A percentile compares a stretch with the other conserved stretches of the same genome.
Conservation (phyloP, 2,329 filamentous ascomycete genomes). For the Gremmenia infestans region DNA sequence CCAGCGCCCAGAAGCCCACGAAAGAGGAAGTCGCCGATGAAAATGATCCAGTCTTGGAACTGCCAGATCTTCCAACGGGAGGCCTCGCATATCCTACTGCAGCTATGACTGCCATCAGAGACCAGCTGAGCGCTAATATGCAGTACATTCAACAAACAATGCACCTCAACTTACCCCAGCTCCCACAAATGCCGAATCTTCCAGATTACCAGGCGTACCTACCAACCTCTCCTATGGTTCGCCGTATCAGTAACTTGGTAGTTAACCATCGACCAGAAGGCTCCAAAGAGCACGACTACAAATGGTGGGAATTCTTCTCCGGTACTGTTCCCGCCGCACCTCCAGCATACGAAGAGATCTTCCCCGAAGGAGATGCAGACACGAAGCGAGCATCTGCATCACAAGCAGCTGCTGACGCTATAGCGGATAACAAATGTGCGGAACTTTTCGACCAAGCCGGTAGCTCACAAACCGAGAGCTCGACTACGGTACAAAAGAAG, state of each 20-base stretch:
- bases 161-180: slow-evolving; percentile 57
- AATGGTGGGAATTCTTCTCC: slow-evolving; percentile 66
- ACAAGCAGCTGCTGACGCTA: slow-evolving; percentile 52
- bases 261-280: slow-evolving; percentile 38
- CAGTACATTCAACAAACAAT: slow-evolving; percentile 70
- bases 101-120: slow-evolving; percentile 65
- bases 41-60: slow-evolving; percentile 23
- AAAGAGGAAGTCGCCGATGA: slow-evolving; percentile 13
- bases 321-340: slow-evolving; percentile 50
- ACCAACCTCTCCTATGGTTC: slow-evolving; percentile 56
- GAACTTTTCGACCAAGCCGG: slow-evolving; percentile 44
- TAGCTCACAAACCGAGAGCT: slow-evolving; percentile 20
- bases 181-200: slow-evolving; percentile 56
- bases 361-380: slow-evolving; percentile 50
- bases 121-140: slow-evolving; percentile 68
- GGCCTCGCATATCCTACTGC: slow-evolving; percentile 49
- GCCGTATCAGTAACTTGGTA: slow-evolving; percentile 69
- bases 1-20: slow-evolving; percentile 23
- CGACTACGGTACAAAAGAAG: slow-evolving; percentile 37
- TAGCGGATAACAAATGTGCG: slow-evolving; percentile 54
- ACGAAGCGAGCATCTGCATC: slow-evolving; percentile 54
- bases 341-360: slow-evolving; percentile 77
- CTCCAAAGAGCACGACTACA: slow-evolving; percentile 45
- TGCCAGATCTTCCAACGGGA: slow-evolving; percentile 17
- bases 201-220: slow-evolving; percentile 69